Evolutionary conservation across 805 yeast genomes (phyloP).

Genomic region (Ogataea methanolica): DNA sequence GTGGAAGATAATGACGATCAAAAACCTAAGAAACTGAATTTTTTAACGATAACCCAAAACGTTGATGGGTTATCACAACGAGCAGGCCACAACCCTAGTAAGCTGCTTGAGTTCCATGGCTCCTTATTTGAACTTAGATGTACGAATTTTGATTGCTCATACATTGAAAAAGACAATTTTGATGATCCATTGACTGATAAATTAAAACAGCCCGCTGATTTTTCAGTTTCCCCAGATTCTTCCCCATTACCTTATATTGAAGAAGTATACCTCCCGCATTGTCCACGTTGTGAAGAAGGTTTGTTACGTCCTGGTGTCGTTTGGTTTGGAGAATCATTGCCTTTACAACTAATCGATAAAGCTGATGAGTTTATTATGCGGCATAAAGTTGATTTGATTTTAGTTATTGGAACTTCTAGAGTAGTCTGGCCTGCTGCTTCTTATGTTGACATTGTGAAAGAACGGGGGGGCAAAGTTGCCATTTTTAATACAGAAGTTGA

Average conservation of each 20-base stretch:
- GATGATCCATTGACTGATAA: conserved; percentile 52
- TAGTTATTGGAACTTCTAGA: conserved; percentile 84
- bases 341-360: conserved; percentile 53
- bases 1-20: neutral
- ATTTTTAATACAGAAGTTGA: conserved; percentile 72
- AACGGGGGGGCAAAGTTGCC: conserved; percentile 78
- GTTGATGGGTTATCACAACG: conserved; percentile 72
- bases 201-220: conserved; percentile 5
- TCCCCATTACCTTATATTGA: conserved; percentile 38
- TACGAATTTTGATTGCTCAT: conserved; percentile 71
- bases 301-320: conserved; percentile 84
- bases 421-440: conserved; percentile 91
- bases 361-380: conserved; percentile 68
- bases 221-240: conserved; percentile 6
- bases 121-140: conserved; percentile 68
- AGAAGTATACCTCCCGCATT: conserved; percentile 57
- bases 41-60: conserved; percentile 75
- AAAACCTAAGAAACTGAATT: conserved; percentile 22
- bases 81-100: conserved; percentile 52
- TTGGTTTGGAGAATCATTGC: conserved; percentile 91
- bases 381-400: conserved; percentile 59
- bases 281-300: conserved; percentile 70
- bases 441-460: conserved; percentile 70
- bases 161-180: conserved; percentile 45
- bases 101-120: conserved; percentile 75